Percentiles rank a stretch among this genome's conserved stretches.
These are phyloP conservation scores for Xylogone sp. DNA, from an alignment of 2,329 filamentous ascomycete genomes.

Conservation along the genomic window DNA sequence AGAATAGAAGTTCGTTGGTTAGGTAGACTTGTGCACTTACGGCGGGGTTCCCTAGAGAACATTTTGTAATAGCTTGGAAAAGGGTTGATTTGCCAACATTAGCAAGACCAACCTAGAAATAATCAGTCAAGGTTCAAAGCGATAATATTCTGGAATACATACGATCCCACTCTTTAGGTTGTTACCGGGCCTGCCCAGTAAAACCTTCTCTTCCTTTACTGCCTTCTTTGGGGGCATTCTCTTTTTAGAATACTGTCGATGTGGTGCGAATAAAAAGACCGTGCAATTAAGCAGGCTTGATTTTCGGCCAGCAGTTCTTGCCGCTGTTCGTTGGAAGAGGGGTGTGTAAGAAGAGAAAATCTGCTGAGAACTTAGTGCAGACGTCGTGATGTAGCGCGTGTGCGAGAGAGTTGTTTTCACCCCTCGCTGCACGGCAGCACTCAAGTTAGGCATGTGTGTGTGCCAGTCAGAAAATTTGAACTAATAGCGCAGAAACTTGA, in stretches of 20 bases:
- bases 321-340: constrained; percentile 45
- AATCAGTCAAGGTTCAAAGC: constrained; percentile 9
- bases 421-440: constrained; percentile 9
- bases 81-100: constrained; percentile 99
- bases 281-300: constrained; percentile 30
- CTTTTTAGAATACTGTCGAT: constrained; percentile 52
- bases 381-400: constrained; percentile 25
- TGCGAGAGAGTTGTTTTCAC: constrained; percentile 16
- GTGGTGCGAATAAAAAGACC: constrained; percentile 40
- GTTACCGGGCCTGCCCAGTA: constrained; percentile 94
- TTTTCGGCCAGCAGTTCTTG: constrained; percentile 40
- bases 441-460: constrained; percentile 3
- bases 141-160: constrained; percentile 34
- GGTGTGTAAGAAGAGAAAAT: constrained; percentile 46
- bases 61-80: constrained; percentile 99
- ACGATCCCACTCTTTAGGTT: constrained; percentile 99
- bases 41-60: constrained; percentile 93
- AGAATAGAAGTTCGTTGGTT: constrained; percentile 12
- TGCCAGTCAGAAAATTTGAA: background rate
- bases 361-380: constrained; percentile 29
- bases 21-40: constrained; percentile 48
- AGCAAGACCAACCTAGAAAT: constrained; percentile 81
- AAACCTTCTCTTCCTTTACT: constrained; percentile 90
- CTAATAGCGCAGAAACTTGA: background rate
- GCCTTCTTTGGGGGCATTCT: constrained; percentile 93